Evolutionary conservation across 2,329 filamentous ascomycete species (phyloP), one percentile per base, ranked within the genome.

Genomic region (Emericellopsis cladophorae): DNA sequence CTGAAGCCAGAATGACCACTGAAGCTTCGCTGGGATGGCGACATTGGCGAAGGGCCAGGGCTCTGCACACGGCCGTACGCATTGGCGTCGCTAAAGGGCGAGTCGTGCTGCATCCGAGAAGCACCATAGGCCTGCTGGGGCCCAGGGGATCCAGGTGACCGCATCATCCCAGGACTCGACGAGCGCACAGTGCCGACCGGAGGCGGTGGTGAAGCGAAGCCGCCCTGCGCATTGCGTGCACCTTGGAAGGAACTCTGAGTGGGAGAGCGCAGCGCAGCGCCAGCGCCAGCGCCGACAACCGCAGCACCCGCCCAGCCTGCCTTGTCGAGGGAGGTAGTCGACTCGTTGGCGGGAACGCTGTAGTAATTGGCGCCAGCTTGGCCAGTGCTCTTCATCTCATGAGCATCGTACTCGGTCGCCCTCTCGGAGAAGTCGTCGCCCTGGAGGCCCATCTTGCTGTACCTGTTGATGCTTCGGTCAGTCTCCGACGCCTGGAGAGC

Each of bases 381-480:
- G 33, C 33, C 42, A 11, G 24, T 31, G 21, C 31, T 40, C 31
- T 36, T 39, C 39, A 45, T 40, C 18, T 40, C 44, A 9, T 18
- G 15, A 10, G 44, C 14, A 26, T 44, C 42, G 37, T 45, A 45
- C 37, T 45, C 43, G 41, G 37, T 26, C n/a, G 32, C 39, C n/a
- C 46, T 39, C 31, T 42, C 41, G 23, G 40, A 37, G 35, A 41
- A 49, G 31, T 22, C 39, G 35, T 42, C 70, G 1, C 69, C 67
- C 52, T 73, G 54, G 46, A 69, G 51, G 35, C 70, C 70, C 40
- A 57, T 58, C 45, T 61, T 65, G 42, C 63, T 58, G 58, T 70
- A 69, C 11, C 62, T 57, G 46, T 73, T 68, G 32, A 74, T 54
- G 51, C 76, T 74, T 32, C 66, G 67, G 48, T 76, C 72, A 8